Evolutionary conservation across 495 filamentous ascomycete species (phyloP).

Genomic region (Xylaria palmicola): DNA sequence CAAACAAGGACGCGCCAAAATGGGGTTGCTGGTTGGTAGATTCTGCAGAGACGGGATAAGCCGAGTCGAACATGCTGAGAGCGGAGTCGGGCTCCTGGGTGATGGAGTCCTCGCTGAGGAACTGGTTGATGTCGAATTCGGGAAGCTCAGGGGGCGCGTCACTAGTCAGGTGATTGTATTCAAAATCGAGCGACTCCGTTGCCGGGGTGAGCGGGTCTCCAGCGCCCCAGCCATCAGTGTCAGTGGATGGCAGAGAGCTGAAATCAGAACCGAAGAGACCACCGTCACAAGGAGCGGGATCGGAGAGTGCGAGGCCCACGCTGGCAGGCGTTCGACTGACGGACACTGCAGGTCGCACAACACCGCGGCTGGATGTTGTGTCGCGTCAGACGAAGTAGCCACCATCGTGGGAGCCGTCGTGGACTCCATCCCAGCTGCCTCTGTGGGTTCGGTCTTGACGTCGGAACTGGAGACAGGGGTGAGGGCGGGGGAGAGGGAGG

Average conservation of each 20-base stretch:
- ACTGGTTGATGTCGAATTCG: conserved; percentile 55
- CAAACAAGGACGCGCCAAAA: conserved; percentile 84
- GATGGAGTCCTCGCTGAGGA: conserved; percentile 45
- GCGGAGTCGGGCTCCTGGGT: conserved; percentile 30
- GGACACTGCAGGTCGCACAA: conserved; percentile 99
- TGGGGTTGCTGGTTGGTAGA: conserved; percentile 79
- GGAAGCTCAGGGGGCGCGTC: conserved; percentile 63
- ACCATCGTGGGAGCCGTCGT: conserved; percentile 31
- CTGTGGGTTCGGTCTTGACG: conserved; percentile 12
- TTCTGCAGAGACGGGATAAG: conserved; percentile 51
- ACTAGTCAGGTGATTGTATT: conserved; percentile 84
- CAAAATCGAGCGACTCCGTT: conserved; percentile 62
- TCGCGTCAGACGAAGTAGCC: conserved; percentile 78
- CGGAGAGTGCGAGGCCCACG: conserved; percentile 59
- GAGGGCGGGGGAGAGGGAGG: conserved; percentile 53
- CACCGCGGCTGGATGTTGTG: conserved; percentile 99
- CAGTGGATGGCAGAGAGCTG: conserved; percentile 54
- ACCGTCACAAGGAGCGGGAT: conserved; percentile 63
- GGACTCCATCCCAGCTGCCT: conserved; percentile 20
- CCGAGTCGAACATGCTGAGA: conserved; percentile 43
- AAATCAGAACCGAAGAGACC: conserved; percentile 68
- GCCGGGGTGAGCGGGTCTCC: conserved; percentile 74
- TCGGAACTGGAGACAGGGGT: conserved; percentile 43
- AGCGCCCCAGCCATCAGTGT: conserved; percentile 71
- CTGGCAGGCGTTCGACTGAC: conserved; percentile 61